These are phyloP conservation scores for Emergomyces pasteurianus DNA, from an alignment of 2,329 filamentous ascomycete species.

Conservation along the genomic window DNA sequence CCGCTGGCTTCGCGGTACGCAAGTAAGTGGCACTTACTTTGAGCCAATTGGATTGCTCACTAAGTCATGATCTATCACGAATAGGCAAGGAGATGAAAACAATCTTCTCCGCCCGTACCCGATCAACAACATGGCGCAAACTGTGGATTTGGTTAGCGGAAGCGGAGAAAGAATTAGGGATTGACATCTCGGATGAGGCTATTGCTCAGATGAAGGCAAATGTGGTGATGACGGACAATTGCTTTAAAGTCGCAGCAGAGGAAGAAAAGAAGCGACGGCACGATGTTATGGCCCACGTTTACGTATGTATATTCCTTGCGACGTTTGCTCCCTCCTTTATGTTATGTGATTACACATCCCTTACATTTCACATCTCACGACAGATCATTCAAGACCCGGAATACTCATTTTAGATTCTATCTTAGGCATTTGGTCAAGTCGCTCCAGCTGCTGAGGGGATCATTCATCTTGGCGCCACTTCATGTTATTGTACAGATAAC, in stretches of 20 bases:
- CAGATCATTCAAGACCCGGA: not conserved
- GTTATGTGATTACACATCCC: not conserved
- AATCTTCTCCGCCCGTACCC: conserved; percentile 65
- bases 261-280: conserved; percentile 66
- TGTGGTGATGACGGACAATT: conserved; percentile 61
- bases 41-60: not conserved
- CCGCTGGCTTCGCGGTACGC: conserved; percentile 62
- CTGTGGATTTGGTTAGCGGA: conserved; percentile 81
- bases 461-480: conserved; percentile 62
- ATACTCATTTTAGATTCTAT: not conserved
- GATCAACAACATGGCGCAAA: conserved; percentile 68
- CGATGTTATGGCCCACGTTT: conserved; percentile 55
- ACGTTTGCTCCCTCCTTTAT: not conserved
- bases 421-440: conserved; percentile 45
- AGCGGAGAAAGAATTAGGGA: conserved; percentile 66
- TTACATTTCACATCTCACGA: not conserved
- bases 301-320: conserved; percentile 22
- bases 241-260: conserved; percentile 60
- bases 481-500: conserved; percentile 49
- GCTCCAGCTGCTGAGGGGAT: conserved; percentile 70
- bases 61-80: not conserved
- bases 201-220: conserved; percentile 65
- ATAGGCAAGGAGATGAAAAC: conserved; percentile 53
- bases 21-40: conserved; percentile 26
- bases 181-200: conserved; percentile 54